These are phyloP conservation scores for Lichtheimia corymbifera DNA, from an alignment of 371 early-diverging fungal species.

Conservation along the genomic window DNA sequence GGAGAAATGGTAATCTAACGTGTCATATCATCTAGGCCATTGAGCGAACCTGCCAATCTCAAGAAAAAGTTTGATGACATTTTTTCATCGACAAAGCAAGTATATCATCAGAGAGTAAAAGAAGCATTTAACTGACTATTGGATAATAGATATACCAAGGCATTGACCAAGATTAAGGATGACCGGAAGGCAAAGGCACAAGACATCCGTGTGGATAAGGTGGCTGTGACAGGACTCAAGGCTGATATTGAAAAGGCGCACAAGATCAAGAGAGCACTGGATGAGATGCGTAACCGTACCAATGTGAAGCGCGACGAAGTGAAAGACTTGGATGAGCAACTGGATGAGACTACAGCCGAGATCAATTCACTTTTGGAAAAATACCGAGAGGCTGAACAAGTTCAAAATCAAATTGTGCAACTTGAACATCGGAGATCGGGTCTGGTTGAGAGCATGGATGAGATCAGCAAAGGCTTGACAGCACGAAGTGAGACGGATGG, in stretches of 20 bases:
- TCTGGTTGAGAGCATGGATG: conserved; percentile 38
- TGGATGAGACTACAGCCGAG: conserved; percentile 34
- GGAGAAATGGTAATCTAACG: neutral
- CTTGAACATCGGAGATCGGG: conserved; percentile 39
- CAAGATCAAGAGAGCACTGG: conserved; percentile 44
- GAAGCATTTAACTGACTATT: neutral
- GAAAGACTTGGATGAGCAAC: conserved; percentile 43
- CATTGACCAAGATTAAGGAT: conserved; percentile 81
- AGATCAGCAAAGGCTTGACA: conserved; percentile 48
- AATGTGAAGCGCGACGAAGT: conserved; percentile 38
- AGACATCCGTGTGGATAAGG: conserved; percentile 69
- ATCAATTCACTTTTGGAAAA: conserved; percentile 39
- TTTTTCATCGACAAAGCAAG: conserved; percentile 89
- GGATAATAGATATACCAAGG: conserved; percentile 88
- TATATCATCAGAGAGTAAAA: neutral
- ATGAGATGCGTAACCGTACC: conserved; percentile 33
- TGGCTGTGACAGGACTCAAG: conserved; percentile 68
- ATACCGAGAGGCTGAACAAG: conserved; percentile 34
- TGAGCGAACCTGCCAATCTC: conserved; percentile 86
- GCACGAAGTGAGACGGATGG: conserved; percentile 55
- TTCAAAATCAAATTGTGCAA: conserved; percentile 32
- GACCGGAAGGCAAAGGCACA: conserved; percentile 72
- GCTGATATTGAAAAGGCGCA: conserved; percentile 76
- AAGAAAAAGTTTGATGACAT: conserved; percentile 99
- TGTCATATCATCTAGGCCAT: conserved; percentile 65